These are phyloP conservation scores for Neurospora sp. DNA, from an alignment of 2,329 filamentous ascomycete species.

Conservation along the genomic window DNA sequence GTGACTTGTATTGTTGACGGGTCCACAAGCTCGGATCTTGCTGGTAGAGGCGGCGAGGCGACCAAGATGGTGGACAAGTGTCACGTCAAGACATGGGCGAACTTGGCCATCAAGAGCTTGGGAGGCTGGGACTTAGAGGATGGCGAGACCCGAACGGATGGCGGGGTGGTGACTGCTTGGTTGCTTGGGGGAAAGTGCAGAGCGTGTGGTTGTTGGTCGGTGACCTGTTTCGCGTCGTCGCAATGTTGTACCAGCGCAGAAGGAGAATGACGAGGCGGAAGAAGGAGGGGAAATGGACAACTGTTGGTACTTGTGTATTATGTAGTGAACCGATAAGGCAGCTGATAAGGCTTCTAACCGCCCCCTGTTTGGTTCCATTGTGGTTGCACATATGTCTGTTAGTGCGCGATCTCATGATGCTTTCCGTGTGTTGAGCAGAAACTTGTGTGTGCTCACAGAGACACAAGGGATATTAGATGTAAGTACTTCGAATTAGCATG, in stretches of 20 bases:
- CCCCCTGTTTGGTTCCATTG: too few relatives aligned
- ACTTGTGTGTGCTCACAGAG: too few relatives aligned
- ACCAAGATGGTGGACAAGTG: not conserved
- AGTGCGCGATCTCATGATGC: not conserved
- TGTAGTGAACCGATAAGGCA: not conserved
- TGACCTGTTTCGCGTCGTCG: too few relatives aligned
- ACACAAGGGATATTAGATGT: too few relatives aligned
- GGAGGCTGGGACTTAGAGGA: not conserved
- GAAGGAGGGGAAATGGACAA: not conserved
- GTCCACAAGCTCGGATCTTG: not conserved
- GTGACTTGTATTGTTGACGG: too few relatives aligned
- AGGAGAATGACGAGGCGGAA: not conserved
- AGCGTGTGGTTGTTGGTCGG: too few relatives aligned
- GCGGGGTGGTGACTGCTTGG: not conserved
- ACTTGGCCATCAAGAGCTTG: not conserved
- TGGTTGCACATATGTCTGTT: not conserved
- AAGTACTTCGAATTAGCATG: too few relatives aligned
- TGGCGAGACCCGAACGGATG: not conserved
- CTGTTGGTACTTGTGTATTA: not conserved
- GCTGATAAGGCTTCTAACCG: not conserved
- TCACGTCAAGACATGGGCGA: not conserved
- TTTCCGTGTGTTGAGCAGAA: not conserved
- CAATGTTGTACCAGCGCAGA: not conserved
- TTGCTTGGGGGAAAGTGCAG: not conserved
- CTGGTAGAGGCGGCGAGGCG: not conserved